phyloP scores from a whole-genome alignment of 805 yeast genomes.

The Pichia membranifaciens region DNA sequence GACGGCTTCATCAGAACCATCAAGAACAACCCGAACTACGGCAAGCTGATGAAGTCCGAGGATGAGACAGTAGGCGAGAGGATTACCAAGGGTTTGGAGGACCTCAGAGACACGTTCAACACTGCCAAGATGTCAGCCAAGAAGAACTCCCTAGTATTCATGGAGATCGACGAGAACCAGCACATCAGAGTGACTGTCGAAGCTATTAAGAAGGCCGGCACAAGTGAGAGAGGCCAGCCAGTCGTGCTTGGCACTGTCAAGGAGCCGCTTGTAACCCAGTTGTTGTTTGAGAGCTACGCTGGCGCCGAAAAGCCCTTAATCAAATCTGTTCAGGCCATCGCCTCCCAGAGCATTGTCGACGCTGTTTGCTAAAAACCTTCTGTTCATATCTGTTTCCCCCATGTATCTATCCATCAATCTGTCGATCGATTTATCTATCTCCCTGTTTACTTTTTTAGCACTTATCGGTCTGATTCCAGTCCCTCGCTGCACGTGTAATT shows the following conservation, averaged over 20 bases:
- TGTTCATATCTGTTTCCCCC: no score
- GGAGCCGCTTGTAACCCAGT: slow-evolving; percentile 56
- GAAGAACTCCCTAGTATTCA: slow-evolving; percentile 59
- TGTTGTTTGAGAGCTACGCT: slow-evolving; percentile 71
- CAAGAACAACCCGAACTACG: slow-evolving; percentile 58
- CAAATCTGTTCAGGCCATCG: slow-evolving; percentile 27
- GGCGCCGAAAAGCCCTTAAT: slow-evolving; percentile 64
- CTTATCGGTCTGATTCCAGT: no score
- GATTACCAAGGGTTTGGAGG: slow-evolving; percentile 48
- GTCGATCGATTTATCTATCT: no score
- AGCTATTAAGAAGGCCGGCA: slow-evolving; percentile 5
- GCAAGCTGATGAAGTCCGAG: slow-evolving; percentile 38
- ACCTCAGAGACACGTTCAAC: slow-evolving; percentile 55
- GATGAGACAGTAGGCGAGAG: slow-evolving; percentile 32
- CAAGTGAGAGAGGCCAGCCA: slow-evolving; percentile 14
- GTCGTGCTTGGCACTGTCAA: slow-evolving; percentile 51
- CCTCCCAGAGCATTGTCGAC: slow-evolving; percentile 19
- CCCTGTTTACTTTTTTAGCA: no score
- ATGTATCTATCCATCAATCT: no score
- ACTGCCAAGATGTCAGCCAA: slow-evolving; percentile 62
- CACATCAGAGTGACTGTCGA: slow-evolving; percentile 33
- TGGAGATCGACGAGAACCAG: slow-evolving; percentile 50
- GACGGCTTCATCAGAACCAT: slow-evolving; percentile 86
- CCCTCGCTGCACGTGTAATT: no score
- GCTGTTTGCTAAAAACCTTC: not conserved